Base-by-base conservation (phyloP, 305 asterid genomes). In the Fraxinus latifolia region DNA sequence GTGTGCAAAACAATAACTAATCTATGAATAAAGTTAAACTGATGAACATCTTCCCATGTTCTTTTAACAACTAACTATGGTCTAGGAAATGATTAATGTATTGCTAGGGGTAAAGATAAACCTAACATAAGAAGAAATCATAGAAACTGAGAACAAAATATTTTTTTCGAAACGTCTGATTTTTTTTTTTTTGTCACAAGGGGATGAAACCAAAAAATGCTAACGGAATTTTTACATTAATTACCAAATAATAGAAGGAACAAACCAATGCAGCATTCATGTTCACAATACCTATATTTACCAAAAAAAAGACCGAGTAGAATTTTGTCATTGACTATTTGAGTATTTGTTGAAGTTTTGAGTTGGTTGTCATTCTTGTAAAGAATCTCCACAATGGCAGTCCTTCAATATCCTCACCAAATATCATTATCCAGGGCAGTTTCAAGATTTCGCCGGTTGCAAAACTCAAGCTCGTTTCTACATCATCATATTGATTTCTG, bases 381-480 rank as follows among this genome's bases (percentile, higher is more conserved):
- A 47, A 47, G 70, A 60, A 21, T 21, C 70, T 21, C 14, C 29
- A 60, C 29, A 7, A 5, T 60, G 70, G 70, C 32, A 53, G 15
- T 60, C 14, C 70, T 60, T 60, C 29, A 62, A 62, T 23, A 3
- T 62, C 71, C 71, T 23, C 71, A 3, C 29, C 32, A 23, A 62
- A 62, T 62, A 62, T 62, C 71, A 23, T 62, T 62, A 62, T 62
- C 32, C 71, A n/a, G 71, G 71, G 71, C 71, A 62, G 71, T 21
- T 62, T 9, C 33, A 21, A 62, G 71, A 21, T 21, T 62, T 62
- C 14, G 0, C 71, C 1, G 6, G 32, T 2, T n/a, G 65, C 9
- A 5, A n/a, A 55, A 25, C 33, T 65, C 33, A 65, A 65, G 32
- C 15, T 23, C n/a, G 33, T 65, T 65, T 65, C 33, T 25, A 65